Evolutionary conservation across 169 alveolate genomes (phyloP).

Genomic region (Plasmodium sp.): DNA sequence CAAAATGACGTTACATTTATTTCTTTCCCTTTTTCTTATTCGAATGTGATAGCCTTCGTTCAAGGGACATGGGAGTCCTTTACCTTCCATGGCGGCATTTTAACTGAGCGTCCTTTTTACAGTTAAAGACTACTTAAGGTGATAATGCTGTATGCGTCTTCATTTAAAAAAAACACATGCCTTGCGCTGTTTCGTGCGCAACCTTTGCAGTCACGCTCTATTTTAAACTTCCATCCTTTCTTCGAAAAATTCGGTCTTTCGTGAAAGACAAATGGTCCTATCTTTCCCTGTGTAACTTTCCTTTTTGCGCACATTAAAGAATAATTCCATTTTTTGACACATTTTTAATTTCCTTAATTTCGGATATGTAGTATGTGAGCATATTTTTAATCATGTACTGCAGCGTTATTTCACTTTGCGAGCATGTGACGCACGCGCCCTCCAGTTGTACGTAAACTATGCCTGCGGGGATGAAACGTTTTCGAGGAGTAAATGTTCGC

Average conservation of each 20-base stretch:
- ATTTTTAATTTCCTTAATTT: constrained; percentile 78
- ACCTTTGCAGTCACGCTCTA: not conserved
- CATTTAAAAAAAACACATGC: not conserved
- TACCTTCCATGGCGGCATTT: not conserved
- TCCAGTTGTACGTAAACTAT: constrained; percentile 82
- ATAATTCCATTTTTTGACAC: constrained; percentile 60
- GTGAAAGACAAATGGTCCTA: not conserved
- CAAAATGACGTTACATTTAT: not conserved
- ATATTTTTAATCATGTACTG: constrained; percentile 86
- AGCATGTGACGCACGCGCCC: constrained; percentile 86
- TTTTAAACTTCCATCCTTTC: not conserved
- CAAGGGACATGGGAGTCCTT: not conserved
- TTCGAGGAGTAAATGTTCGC: not conserved
- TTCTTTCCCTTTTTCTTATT: not conserved
- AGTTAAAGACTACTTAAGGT: not conserved
- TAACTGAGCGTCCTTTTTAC: not conserved
- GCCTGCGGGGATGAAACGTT: constrained; percentile 64
- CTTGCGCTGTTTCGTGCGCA: not conserved
- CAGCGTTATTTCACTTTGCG: constrained; percentile 84
- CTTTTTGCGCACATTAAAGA: constrained; percentile 7
- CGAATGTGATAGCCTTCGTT: not conserved
- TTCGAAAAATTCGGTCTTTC: not conserved
- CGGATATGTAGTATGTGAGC: constrained; percentile 84
- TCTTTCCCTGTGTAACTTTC: not conserved
- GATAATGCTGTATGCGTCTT: not conserved